Percentiles rank a stretch among this genome's conserved stretches.
phyloP scores from a whole-genome alignment of 2,329 filamentous ascomycete genomes.

The Aspergillus carbonarius region DNA sequence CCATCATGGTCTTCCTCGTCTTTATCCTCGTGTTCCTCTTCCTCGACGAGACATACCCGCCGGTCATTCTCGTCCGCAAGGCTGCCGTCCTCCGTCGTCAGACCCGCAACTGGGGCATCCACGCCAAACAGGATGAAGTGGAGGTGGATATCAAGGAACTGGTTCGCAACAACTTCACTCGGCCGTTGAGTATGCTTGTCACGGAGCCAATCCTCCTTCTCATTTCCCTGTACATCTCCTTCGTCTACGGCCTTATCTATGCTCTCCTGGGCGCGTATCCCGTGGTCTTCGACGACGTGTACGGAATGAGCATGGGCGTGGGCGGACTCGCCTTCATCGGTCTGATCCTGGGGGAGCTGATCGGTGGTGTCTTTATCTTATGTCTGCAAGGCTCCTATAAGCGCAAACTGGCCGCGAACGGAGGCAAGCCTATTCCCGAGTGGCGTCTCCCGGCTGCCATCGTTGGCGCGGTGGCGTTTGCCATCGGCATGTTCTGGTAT shows the following conservation, averaged over 20 bases:
- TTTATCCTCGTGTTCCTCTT: slow-evolving; percentile 43
- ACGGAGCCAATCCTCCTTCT: slow-evolving; percentile 43
- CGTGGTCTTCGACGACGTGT: slow-evolving; percentile 31
- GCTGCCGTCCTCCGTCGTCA: slow-evolving; percentile 52
- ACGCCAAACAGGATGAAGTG: slow-evolving; percentile 55
- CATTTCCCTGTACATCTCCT: slow-evolving; percentile 34
- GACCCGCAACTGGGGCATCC: slow-evolving; percentile 61
- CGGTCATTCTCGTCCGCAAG: slow-evolving; percentile 35
- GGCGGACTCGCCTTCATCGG: slow-evolving; percentile 33
- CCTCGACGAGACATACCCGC: slow-evolving; percentile 57
- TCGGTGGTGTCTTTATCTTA: slow-evolving; percentile 32
- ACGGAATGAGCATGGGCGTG: slow-evolving; percentile 33
- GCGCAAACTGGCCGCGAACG: slow-evolving; percentile 32
- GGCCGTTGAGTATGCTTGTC: slow-evolving; percentile 41
- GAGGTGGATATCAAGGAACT: slow-evolving; percentile 53
- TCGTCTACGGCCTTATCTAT: slow-evolving; percentile 36
- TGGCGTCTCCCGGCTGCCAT: slow-evolving; percentile 36
- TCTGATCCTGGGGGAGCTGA: slow-evolving; percentile 33
- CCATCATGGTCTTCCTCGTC: slow-evolving; percentile 54
- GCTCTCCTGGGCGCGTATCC: slow-evolving; percentile 34
- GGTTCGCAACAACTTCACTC: slow-evolving; percentile 49
- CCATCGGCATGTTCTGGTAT: slow-evolving; percentile 39
- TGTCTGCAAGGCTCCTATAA: slow-evolving; percentile 28
- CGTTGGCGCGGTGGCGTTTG: slow-evolving; percentile 34
- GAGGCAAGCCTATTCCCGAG: slow-evolving; percentile 32